Conservation (phyloP, 305 asterid species). For the Caryopteris hybrid region DNA sequence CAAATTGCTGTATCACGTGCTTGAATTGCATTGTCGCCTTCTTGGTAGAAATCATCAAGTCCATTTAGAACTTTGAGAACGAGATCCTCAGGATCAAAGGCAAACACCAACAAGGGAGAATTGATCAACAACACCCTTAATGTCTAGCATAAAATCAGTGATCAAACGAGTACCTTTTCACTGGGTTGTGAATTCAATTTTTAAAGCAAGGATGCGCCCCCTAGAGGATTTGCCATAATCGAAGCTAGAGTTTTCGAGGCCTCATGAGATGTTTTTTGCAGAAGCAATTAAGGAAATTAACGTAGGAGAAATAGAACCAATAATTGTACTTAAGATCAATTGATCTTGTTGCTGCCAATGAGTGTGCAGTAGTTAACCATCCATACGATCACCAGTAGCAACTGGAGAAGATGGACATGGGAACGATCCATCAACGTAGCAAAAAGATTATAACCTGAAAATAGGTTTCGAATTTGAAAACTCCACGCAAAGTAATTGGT, state of each 20-base stretch:
- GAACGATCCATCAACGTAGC: neutral
- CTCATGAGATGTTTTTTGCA: neutral
- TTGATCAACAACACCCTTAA: neutral
- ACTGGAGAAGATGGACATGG: neutral
- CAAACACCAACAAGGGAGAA: neutral
- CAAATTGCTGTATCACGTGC: no score
- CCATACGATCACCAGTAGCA: neutral
- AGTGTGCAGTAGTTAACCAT: neutral
- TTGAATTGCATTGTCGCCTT: no score
- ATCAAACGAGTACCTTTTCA: neutral
- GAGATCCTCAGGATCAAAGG: neutral
- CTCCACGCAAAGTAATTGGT: neutral
- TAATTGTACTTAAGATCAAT: neutral
- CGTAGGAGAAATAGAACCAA: neutral
- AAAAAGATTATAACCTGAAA: neutral
- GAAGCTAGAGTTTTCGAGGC: neutral
- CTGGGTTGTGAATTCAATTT: neutral
- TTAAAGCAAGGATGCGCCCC: neutral
- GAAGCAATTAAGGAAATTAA: neutral
- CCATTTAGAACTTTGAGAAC: neutral
- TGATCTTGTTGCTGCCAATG: neutral
- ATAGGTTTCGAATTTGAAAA: neutral
- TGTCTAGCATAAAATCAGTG: neutral
- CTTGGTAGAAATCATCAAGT: neutral
- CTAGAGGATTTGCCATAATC: neutral